A percentile compares a stretch with the other conserved stretches of the same genome.
These are phyloP conservation scores for Astraeus odoratus DNA, from an alignment of 768 basidiomycete genomes.

Conservation along the genomic window DNA sequence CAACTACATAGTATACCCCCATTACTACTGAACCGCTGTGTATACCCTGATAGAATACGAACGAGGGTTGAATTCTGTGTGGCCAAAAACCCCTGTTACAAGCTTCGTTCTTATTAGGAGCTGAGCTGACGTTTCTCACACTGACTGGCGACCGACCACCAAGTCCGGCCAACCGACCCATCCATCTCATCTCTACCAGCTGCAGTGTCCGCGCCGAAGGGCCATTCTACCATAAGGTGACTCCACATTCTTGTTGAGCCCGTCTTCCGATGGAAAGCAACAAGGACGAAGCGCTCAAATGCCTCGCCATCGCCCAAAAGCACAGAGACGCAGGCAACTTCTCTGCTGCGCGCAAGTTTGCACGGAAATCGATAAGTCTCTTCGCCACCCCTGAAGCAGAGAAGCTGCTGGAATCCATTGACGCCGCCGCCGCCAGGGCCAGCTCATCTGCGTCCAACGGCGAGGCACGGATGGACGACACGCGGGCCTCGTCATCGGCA, in stretches of 20 bases:
- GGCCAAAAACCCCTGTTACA: too few species aligned
- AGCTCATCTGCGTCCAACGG: constrained; percentile 30
- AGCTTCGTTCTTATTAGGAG: too few species aligned
- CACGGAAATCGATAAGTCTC: constrained; percentile 78
- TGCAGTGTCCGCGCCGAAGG: too few species aligned
- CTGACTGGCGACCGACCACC: not conserved
- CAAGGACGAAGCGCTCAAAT: constrained; percentile 83
- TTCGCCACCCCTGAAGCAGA: constrained; percentile 74
- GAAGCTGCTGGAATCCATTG: constrained; percentile 59
- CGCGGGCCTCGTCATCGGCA: constrained; percentile 40
- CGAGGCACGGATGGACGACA: constrained; percentile 30
- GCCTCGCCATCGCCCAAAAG: constrained; percentile 70
- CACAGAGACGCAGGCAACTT: constrained; percentile 68
- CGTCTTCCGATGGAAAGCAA: constrained; percentile 66
- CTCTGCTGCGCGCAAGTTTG: constrained; percentile 79
- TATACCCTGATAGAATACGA: too few species aligned
- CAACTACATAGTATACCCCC: constrained; percentile 77
- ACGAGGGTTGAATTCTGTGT: too few species aligned
- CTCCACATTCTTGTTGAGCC: not conserved
- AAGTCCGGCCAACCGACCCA: too few species aligned
- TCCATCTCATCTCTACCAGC: too few species aligned
- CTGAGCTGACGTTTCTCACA: not conserved
- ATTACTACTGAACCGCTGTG: not conserved
- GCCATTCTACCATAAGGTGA: too few species aligned
- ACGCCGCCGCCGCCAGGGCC: constrained; percentile 39